Percentiles rank a stretch among this genome's conserved stretches.
Conservation (phyloP, 148 eudicot genomes). For the Dysphania ambrosioides region DNA sequence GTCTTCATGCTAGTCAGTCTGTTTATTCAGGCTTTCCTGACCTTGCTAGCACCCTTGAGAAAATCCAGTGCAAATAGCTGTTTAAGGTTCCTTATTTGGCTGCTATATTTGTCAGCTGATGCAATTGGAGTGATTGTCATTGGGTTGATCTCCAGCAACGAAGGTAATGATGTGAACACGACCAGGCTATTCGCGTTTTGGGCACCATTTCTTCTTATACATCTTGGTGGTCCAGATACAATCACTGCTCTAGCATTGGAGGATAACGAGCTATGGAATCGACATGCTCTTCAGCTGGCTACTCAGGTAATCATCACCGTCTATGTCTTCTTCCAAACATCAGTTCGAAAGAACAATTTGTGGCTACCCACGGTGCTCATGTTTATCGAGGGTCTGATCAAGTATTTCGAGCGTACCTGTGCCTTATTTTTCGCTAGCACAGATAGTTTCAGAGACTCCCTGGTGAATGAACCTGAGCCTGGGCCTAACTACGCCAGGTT, state of each 20-base stretch:
- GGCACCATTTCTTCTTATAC: constrained; percentile 10
- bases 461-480: background rate
- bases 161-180: no score
- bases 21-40: background rate
- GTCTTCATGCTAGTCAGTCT: background rate
- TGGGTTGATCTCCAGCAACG: background rate
- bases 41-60: constrained; percentile 1
- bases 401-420: constrained; percentile 2
- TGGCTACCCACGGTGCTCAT: background rate
- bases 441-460: constrained; percentile 4
- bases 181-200: background rate
- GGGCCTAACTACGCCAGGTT: constrained; percentile 5
- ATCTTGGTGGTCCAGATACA: constrained; percentile 18
- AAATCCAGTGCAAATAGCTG: background rate
- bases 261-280: constrained; percentile 21
- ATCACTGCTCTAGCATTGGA: constrained; percentile 16
- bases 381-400: background rate
- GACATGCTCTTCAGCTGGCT: constrained; percentile 8
- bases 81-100: background rate
- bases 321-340: background rate
- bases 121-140: background rate
- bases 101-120: constrained; percentile 13
- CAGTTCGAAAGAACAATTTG: background rate
- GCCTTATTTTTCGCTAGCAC: constrained; percentile 3
- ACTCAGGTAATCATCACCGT: background rate